Percentiles rank a stretch among this genome's conserved stretches.
Evolutionary conservation across 1,284 basidiomycete species (phyloP).

Genomic region (Earliella scabrosa): DNA sequence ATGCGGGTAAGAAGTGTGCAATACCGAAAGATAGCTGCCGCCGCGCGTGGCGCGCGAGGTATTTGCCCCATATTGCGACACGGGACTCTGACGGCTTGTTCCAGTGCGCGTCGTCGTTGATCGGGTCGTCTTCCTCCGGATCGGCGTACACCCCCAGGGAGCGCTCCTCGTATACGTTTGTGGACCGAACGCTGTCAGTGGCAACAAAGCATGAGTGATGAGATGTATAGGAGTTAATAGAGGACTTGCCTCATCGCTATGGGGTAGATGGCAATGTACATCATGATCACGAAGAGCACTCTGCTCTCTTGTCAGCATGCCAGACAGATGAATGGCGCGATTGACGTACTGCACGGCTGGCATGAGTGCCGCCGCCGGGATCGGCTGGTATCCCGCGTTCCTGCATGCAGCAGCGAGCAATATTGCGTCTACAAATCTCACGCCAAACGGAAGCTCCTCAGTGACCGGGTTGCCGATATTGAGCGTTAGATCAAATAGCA

Average conservation of each 20-base stretch:
- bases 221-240: no score
- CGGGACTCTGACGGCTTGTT: constrained; percentile 44
- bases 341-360: constrained; percentile 72
- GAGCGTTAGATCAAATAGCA: constrained; percentile 87
- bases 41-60: constrained; percentile 81
- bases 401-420: constrained; percentile 84
- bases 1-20: constrained; percentile 15
- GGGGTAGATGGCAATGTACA: constrained; percentile 83
- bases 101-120: constrained; percentile 39
- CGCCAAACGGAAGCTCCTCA: constrained; percentile 71
- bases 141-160: constrained; percentile 78
- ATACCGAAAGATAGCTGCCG: constrained; percentile 87
- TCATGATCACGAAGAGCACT: constrained; percentile 88
- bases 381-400: constrained; percentile 85
- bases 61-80: constrained; percentile 74
- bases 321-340: constrained; percentile 9
- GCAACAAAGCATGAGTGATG: no score
- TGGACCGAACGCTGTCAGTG: constrained; percentile 89
- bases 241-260: constrained; percentile 73
- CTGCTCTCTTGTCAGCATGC: constrained; percentile 40
- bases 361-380: constrained; percentile 73
- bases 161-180: constrained; percentile 96
- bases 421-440: constrained; percentile 66
- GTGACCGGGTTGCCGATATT: constrained; percentile 85
- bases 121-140: constrained; percentile 51